Base-by-base conservation (phyloP, 371 early-diverging fungal species). In the Syncephalastrum sp. region DNA sequence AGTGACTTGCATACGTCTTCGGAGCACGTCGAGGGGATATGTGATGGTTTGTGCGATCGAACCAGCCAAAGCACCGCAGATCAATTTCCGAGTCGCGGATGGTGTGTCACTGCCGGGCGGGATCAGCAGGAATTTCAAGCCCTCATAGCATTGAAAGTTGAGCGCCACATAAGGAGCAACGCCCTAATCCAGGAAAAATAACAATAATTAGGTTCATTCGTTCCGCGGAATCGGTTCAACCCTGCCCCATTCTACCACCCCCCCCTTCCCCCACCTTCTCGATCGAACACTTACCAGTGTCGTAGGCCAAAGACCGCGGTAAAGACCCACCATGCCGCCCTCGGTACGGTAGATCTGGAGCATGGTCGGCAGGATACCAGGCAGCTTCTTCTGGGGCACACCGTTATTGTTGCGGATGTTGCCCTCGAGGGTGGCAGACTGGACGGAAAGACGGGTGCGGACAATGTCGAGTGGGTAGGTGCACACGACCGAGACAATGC, bases 381-480 rank as follows among this genome's bases (percentile, higher is more conserved):
- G 88, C 51, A 85, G 63, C 54, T 83, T 82, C 48, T 72, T 68
- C 17, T 57, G 62, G 3, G 49, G 58, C 4, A 47, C 54, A 5
- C 60, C 60, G 14, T 52, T 33, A 46, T 50, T 56, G 1, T 51
- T 25, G n/a, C 58, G 41, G 29, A 59, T 25, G 13, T 62, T 61
- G 21, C 64, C 53, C 23, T 48, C 51, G 13, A 81, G 25, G 1
- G 74, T 74, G 3, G 89, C 89, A 0, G 87, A 86, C 60, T 89
- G 87, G 24, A 94, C 85, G 21, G 87, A 84, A 19, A 95, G 77
- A 38, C 95, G 82, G 4, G 95, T 94, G 17, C 94, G 87, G 17
- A 93, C 86, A 59, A 95, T 86, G 61, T 95, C 95, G 27, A 95
- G 70, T 14, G 95, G 95, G 60, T 94, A 94, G 1, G 94, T 95